Base-by-base conservation (phyloP, 2,329 filamentous ascomycete genomes). In the Fonsecaea monophora region DNA sequence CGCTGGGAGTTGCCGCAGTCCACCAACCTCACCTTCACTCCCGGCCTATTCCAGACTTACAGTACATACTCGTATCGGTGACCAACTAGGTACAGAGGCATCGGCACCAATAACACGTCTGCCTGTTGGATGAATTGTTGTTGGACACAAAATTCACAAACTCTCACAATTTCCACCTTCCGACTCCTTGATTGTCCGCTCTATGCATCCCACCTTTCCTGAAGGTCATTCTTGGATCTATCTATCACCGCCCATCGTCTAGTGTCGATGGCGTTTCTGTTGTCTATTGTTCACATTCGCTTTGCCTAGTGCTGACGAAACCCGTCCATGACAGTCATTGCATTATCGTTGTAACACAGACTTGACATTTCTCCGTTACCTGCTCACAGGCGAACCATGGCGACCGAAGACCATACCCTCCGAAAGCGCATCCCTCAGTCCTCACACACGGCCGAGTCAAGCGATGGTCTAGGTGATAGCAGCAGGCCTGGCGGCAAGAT, bases 391-490 rank as follows among this genome's bases (percentile, higher is more conserved):
- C 10, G 45, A 30, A 66, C 21, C 30, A 81, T 79, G 78, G 73
- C 72, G 60, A 65, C 69, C 67, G 62, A 74, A 63, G 37, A 61
- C 13, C 45, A 50, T 5, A 75, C 78, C 54, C 67, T 76, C 66
- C 75, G 73, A 69, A 75, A 75, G 68, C 78, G 77, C 66, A 70
- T 54, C 54, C 35, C 56, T n/a, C 60, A 59, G 10, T 50, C 62
- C 13, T 59, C 48, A 32, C 53, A 38, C 25, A 35, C 25, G 21
- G 12, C 38, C 45, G 42, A 60, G 34, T 25, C 62, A 21, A 55
- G 37, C 18, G 35, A 35, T 9, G 58, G 21, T 25, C 32, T 18
- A 30, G 54, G 10, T 54, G 66, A 71, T 57, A 66, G 71, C 34
- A 42, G 50, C 38, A 18, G 30, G n/a, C 59, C 62, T 18, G 54